Percentiles rank a stretch among this genome's conserved stretches.
Conservation (phyloP, 345 rosid species). For the Psidium guajava region DNA sequence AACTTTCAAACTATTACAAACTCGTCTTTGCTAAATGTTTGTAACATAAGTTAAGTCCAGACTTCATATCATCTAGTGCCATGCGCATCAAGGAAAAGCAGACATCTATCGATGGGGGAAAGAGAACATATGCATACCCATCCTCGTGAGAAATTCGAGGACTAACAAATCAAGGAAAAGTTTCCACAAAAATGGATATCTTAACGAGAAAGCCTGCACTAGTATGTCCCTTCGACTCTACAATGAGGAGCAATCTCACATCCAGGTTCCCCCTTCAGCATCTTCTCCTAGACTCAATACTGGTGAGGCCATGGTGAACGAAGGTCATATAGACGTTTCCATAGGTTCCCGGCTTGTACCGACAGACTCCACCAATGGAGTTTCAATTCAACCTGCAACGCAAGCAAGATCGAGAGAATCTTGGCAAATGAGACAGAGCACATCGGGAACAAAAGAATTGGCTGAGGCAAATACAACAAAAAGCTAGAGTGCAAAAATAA, state of each 20-base stretch:
- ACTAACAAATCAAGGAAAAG: background rate
- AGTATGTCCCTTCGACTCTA: background rate
- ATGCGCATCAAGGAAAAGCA: background rate
- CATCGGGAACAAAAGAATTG: background rate
- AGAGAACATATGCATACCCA: background rate
- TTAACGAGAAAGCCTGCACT: background rate
- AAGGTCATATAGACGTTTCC: background rate
- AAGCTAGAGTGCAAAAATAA: too few species aligned
- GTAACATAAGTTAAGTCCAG: background rate
- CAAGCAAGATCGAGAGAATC: background rate
- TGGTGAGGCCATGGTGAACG: background rate
- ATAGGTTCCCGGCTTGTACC: rapidly evolving
- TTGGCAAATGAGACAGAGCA: background rate
- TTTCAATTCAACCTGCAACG: background rate
- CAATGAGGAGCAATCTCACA: background rate
- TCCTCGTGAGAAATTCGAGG: background rate
- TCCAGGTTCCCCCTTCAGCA: background rate
- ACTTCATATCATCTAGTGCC: background rate
- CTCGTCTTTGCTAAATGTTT: background rate
- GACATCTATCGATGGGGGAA: background rate
- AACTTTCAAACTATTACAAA: background rate
- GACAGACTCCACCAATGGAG: background rate
- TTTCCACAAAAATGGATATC: background rate
- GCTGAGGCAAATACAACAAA: too few species aligned
- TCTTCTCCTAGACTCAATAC: background rate